Percentiles rank a stretch among this genome's conserved stretches.
phyloP scores from a whole-genome alignment of 2,329 filamentous ascomycete species.

The Xylaria sp. region DNA sequence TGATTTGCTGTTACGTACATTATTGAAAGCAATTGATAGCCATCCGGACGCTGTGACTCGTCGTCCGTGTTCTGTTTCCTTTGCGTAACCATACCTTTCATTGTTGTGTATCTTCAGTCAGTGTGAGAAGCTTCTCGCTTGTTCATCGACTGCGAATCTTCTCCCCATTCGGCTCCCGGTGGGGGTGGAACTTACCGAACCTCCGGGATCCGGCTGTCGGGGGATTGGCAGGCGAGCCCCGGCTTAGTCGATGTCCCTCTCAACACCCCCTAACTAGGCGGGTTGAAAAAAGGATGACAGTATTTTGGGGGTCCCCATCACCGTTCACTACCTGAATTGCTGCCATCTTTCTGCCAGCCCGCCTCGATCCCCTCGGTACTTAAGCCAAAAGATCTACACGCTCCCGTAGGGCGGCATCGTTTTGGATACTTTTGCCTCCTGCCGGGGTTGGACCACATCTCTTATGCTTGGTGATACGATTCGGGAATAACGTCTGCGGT shows the following conservation, averaged over 20 bases:
- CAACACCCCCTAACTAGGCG: too few relatives aligned
- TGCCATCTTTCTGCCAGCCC: too few relatives aligned
- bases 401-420: neutral
- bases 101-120: neutral
- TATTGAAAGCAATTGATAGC: neutral
- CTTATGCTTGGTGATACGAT: neutral
- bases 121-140: neutral
- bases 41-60: neutral
- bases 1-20: neutral
- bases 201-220: slow-evolving; percentile 13
- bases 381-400: neutral
- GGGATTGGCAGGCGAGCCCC: neutral
- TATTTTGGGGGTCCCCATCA: too few relatives aligned
- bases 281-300: too few relatives aligned
- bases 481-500: neutral
- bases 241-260: neutral
- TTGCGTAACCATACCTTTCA: neutral
- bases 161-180: neutral
- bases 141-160: neutral
- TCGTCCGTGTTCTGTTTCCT: neutral
- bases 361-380: too few relatives aligned
- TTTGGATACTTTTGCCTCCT: neutral
- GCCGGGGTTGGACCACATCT: neutral
- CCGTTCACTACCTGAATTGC: too few relatives aligned
- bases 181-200: slow-evolving; percentile 9